Base-by-base conservation (phyloP, 2,329 filamentous ascomycete species). In the Colletotrichum siamense region DNA sequence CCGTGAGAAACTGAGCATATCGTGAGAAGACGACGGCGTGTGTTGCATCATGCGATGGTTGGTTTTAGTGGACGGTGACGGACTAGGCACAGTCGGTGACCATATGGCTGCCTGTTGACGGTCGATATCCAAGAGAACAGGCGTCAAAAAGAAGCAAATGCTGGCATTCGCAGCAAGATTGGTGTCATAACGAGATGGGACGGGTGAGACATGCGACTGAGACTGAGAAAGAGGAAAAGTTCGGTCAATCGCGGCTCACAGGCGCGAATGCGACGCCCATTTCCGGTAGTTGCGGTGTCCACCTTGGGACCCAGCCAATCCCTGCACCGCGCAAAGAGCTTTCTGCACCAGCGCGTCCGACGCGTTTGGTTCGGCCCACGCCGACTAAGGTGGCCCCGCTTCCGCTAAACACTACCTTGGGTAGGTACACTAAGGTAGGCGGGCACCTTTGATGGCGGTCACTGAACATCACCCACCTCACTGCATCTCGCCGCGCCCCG, bases 1-100 rank as follows among this genome's bases (percentile, higher is more conserved):
- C 28, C 44, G 64, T 68, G 57, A 65, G 36, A 71, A 62, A 68
- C 49, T 76, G 63, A 49, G 73, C 76, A 77, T 77, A 55, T 77
- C 76, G 76, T 75, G 68, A 62, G 59, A 72, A 52, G 49, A 61
- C 63, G 26, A 68, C 44, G 69, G 73, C 68, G 64, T 61, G 24
- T 72, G 68, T 68, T 75, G 73, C 76, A 77, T 77, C 66, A 74
- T 77, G 61, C 71, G 57, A 52, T 69, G 61, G 49, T n/a, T 66
- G 44, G 44, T n/a, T 16, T 24, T 57, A 44, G 13, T 30, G 36
- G 22, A 39, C 62, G 18, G 52, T 57, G n/a, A 52, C 36, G 44
- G 52, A 32, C 39, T 75, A 62, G 62, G 15, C 26, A n/a, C 49
- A 39, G 44, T 32, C 13, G 59, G 30, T 22, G 66, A 70, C 62